Conservation (phyloP, 305 asterid species). For the Plantago lanceolata region DNA sequence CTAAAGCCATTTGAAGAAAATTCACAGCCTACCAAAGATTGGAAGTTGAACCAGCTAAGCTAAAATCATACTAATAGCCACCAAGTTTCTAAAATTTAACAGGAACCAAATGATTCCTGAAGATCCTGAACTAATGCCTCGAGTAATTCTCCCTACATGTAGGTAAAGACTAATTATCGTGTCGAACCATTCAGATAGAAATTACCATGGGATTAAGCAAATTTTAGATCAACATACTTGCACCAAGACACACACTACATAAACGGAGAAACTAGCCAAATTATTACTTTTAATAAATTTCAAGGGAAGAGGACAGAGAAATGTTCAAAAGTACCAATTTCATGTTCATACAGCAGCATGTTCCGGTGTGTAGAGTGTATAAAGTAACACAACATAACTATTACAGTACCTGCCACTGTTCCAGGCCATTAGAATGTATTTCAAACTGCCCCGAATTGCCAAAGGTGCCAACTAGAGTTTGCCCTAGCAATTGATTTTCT, state of each 20-base stretch:
- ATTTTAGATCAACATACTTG: conserved; percentile 10
- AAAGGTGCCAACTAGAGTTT: conserved; percentile 36
- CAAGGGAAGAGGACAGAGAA: neutral
- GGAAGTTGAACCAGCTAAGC: conserved; percentile 6
- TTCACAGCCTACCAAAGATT: neutral
- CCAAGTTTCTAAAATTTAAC: conserved; percentile 14
- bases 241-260: conserved; percentile 1
- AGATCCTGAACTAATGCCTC: conserved; percentile 13
- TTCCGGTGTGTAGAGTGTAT: conserved; percentile 7
- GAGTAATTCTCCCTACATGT: conserved; percentile 9
- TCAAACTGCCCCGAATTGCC: conserved; percentile 39
- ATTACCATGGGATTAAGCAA: conserved; percentile 9
- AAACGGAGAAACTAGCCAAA: neutral
- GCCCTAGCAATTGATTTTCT: conserved; percentile 46
- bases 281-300: conserved; percentile 12
- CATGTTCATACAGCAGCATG: neutral
- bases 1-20: neutral
- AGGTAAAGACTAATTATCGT: conserved; percentile 11
- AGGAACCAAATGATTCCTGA: neutral
- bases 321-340: neutral
- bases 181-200: conserved; percentile 2
- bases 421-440: conserved; percentile 40
- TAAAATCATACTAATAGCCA: conserved; percentile 1
- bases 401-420: conserved; percentile 66
- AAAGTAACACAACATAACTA: conserved; percentile 8